Evolutionary conservation across 1,284 basidiomycete genomes (phyloP).

Genomic region (Pseudozyma hubeiensis): DNA sequence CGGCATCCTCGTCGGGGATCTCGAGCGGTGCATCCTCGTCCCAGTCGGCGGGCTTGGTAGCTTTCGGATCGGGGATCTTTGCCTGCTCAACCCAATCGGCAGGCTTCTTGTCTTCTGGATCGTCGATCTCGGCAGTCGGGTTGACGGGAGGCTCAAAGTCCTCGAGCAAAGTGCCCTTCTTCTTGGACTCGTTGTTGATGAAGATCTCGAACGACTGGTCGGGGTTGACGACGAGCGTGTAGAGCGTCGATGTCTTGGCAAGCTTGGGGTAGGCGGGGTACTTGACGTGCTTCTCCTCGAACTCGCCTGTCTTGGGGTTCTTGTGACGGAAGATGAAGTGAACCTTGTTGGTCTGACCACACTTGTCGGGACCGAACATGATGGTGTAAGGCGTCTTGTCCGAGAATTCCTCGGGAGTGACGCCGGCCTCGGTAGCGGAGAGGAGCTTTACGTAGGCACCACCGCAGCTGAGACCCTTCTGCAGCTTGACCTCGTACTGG

Average conservation of each 20-base stretch:
- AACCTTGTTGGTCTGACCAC: slow-evolving; percentile 67
- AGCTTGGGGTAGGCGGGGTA: slow-evolving; percentile 79
- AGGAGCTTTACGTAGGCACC: slow-evolving; percentile 99
- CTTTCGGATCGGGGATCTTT: slow-evolving; percentile 85
- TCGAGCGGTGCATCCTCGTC: slow-evolving; percentile 64
- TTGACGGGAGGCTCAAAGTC: slow-evolving; percentile 96
- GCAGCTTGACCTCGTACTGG: slow-evolving; percentile 96
- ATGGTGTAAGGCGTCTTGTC: slow-evolving; percentile 69
- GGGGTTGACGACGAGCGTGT: slow-evolving; percentile 79
- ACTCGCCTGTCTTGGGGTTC: slow-evolving; percentile 71
- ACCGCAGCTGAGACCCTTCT: slow-evolving; percentile 98
- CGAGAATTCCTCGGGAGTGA: slow-evolving; percentile 64
- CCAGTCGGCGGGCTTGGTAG: slow-evolving; percentile 73
- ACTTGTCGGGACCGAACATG: slow-evolving; percentile 69
- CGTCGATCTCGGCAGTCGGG: slow-evolving; percentile 91
- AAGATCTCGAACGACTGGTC: slow-evolving; percentile 94
- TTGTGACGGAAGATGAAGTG: slow-evolving; percentile 69
- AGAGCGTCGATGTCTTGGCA: slow-evolving; percentile 64
- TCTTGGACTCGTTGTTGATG: slow-evolving; percentile 81
- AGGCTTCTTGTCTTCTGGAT: slow-evolving; percentile 90
- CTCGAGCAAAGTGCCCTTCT: slow-evolving; percentile 85
- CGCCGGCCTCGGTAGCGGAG: slow-evolving; percentile 69
- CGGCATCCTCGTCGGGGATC: slow-evolving; percentile 85
- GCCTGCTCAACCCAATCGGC: slow-evolving; percentile 90
- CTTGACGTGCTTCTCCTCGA: slow-evolving; percentile 96